Evolutionary conservation across 306 rosid genomes (phyloP).

Genomic region (Ammopiptanthus mongolicus): DNA sequence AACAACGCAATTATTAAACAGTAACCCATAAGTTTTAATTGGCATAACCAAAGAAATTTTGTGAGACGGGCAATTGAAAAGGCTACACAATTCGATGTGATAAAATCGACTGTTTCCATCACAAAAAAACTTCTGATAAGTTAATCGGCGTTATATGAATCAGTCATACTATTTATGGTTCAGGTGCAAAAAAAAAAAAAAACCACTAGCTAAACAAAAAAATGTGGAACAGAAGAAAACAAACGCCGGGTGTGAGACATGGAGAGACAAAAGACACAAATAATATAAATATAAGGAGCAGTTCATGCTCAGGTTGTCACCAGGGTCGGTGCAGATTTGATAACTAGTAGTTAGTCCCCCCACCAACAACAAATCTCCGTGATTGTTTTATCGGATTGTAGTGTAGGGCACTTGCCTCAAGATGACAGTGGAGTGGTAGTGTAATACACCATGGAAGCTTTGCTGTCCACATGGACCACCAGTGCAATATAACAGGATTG

Average conservation of each 20-base stretch:
- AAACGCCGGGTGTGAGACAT: neutral
- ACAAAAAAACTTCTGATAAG: too few relatives aligned
- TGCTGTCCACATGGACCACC: constrained; percentile 4
- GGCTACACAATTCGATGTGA: too few relatives aligned
- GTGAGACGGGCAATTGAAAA: too few relatives aligned
- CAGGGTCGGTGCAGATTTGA: constrained; percentile 11
- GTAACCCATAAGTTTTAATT: neutral
- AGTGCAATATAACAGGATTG: neutral
- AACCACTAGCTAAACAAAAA: neutral
- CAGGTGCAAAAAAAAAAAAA: neutral
- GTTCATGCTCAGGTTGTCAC: neutral
- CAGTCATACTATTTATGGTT: neutral
- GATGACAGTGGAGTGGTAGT: neutral
- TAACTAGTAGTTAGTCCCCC: neutral
- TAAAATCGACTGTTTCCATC: too few relatives aligned
- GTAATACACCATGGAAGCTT: neutral
- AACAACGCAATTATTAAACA: neutral
- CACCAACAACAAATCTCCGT: constrained; percentile 14
- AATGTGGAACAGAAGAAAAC: neutral
- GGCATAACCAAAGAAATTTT: too few relatives aligned
- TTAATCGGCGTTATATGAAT: neutral
- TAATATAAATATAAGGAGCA: neutral
- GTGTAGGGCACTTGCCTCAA: neutral
- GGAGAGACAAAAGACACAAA: neutral
- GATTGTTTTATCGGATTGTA: constrained; percentile 15